Conservation (phyloP, 2,329 filamentous ascomycete genomes). For the Fusarium beomiforme region DNA sequence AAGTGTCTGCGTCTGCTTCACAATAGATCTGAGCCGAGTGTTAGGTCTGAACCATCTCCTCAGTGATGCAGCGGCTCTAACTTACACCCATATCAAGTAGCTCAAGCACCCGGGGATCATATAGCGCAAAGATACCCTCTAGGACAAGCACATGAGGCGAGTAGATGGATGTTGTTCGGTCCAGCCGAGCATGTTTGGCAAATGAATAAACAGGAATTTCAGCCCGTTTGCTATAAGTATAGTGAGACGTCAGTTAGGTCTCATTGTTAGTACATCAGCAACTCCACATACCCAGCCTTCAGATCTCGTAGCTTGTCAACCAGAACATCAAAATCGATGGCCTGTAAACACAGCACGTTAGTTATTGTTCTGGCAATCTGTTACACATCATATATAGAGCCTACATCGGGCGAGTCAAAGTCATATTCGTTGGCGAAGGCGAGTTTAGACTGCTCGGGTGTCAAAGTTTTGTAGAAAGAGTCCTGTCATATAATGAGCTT, state of each 20-base stretch:
- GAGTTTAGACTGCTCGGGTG: conserved; percentile 77
- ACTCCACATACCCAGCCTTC: conserved; percentile 82
- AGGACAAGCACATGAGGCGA: conserved; percentile 95
- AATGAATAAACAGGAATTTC: conserved; percentile 98
- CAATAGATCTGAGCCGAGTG: conserved; percentile 77
- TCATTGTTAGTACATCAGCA: neutral
- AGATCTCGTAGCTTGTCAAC: conserved; percentile 83
- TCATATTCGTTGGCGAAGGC: conserved; percentile 95
- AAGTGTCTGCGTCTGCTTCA: conserved; percentile 94
- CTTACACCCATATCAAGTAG: conserved; percentile 88
- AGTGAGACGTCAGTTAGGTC: conserved; percentile 18
- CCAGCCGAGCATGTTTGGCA: conserved; percentile 83
- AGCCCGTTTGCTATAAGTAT: conserved; percentile 73
- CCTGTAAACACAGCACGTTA: conserved; percentile 52
- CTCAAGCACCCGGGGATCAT: conserved; percentile 85
- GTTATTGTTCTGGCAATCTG: neutral
- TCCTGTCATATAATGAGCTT: conserved; percentile 68
- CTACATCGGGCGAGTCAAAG: conserved; percentile 86
- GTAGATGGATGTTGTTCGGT: conserved; percentile 87
- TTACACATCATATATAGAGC: conserved; percentile 13
- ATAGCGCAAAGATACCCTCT: conserved; percentile 94
- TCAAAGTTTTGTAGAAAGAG: conserved; percentile 95
- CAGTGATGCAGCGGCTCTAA: neutral
- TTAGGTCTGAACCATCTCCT: conserved; percentile 1
- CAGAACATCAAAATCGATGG: conserved; percentile 92